These are phyloP conservation scores for Tricholoma sp. DNA, from an alignment of 768 basidiomycete genomes.

Conservation along the genomic window DNA sequence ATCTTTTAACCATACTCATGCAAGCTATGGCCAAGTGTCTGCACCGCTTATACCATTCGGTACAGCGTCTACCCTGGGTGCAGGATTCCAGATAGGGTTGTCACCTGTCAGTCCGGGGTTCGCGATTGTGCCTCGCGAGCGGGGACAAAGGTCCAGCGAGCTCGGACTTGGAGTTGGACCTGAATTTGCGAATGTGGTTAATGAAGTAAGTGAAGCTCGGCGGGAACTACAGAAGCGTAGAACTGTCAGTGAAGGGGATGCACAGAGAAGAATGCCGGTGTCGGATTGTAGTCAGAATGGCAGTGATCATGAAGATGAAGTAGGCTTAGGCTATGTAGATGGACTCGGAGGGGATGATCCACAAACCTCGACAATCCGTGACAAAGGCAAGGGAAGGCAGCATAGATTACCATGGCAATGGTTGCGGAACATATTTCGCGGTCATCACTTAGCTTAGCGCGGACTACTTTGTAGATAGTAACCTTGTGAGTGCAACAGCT, in stretches of 20 bases:
- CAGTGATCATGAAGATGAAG: slow-evolving; percentile 6
- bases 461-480: neutral
- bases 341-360: neutral
- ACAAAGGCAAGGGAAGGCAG: slow-evolving; percentile 5
- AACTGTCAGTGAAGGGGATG: slow-evolving; percentile 50
- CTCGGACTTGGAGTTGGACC: slow-evolving; percentile 10
- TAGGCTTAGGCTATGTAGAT: neutral
- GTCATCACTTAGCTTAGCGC: neutral
- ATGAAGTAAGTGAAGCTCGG: slow-evolving; percentile 16
- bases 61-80: slow-evolving; percentile 33
- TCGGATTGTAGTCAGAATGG: slow-evolving; percentile 5
- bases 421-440: slow-evolving; percentile 17
- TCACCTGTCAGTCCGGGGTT: slow-evolving; percentile 79
- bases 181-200: slow-evolving; percentile 26
- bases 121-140: slow-evolving; percentile 51
- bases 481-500: neutral
- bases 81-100: slow-evolving; percentile 71
- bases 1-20: neutral
- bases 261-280: slow-evolving; percentile 15
- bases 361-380: neutral
- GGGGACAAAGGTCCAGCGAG: slow-evolving; percentile 40
- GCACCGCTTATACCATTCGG: slow-evolving; percentile 29
- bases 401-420: slow-evolving; percentile 20
- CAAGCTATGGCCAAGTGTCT: slow-evolving; percentile 6
- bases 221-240: slow-evolving; percentile 29